Percentiles rank a stretch among this genome's conserved stretches.
Conservation (phyloP, 2,329 filamentous ascomycete genomes). For the Knufia petricola region DNA sequence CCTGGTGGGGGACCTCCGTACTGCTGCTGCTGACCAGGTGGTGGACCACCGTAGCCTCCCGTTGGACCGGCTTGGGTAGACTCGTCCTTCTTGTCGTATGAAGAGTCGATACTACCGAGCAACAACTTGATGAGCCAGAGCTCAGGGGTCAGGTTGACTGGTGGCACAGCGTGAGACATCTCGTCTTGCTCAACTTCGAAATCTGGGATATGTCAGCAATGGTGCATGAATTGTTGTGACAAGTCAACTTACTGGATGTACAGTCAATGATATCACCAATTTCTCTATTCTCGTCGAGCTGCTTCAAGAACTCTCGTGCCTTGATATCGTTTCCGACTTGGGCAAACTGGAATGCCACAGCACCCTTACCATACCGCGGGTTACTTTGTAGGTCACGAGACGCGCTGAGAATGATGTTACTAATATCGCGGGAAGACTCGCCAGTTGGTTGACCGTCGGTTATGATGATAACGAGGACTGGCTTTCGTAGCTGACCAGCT, state of each 20-base stretch:
- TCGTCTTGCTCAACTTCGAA: conserved; percentile 59
- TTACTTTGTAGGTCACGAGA: conserved; percentile 41
- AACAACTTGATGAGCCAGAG: conserved; percentile 60
- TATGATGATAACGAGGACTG: conserved; percentile 55
- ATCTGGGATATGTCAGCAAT: conserved; percentile 35
- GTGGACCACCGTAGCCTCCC: conserved; percentile 17
- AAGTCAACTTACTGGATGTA: conserved; percentile 50
- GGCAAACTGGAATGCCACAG: conserved; percentile 58
- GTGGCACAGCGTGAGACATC: conserved; percentile 52
- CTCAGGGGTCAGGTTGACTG: conserved; percentile 54
- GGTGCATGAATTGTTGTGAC: conserved; percentile 14
- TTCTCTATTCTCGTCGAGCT: conserved; percentile 53
- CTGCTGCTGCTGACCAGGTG: conserved; percentile 18
- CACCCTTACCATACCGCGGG: conserved; percentile 46
- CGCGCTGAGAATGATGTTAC: conserved; percentile 48
- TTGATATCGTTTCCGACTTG: conserved; percentile 59
- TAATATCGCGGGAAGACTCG: conserved; percentile 47
- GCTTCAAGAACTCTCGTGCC: conserved; percentile 53
- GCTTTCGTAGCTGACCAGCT: conserved; percentile 49
- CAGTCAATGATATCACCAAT: conserved; percentile 57
- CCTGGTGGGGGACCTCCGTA: conserved; percentile 8
- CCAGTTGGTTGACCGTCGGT: conserved; percentile 59
- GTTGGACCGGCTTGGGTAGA: conserved; percentile 35
- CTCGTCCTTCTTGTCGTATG: conserved; percentile 58
- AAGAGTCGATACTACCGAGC: conserved; percentile 56